Evolutionary conservation across 2,329 filamentous ascomycete species (phyloP).

Genomic region (Epichloe uncinata): DNA sequence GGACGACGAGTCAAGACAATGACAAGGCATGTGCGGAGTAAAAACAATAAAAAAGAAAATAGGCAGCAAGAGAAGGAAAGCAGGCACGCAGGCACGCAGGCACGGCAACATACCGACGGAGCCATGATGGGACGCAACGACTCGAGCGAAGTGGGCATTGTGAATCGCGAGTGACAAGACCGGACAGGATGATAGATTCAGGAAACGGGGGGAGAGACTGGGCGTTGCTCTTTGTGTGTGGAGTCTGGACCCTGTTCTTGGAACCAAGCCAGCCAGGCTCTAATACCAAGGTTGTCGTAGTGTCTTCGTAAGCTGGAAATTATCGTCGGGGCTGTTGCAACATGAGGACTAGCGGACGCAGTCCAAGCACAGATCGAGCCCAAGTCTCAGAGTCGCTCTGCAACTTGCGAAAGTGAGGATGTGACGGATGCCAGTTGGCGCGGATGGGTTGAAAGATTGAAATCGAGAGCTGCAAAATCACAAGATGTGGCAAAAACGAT

Average conservation of each 20-base stretch:
- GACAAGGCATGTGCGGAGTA: not conserved
- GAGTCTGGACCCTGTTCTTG: not conserved
- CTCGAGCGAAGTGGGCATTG: slow-evolving; percentile 45
- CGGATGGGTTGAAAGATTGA: not conserved
- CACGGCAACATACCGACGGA: slow-evolving; percentile 39
- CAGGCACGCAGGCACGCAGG: not conserved
- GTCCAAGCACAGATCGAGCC: too few relatives aligned
- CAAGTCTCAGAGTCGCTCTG: not conserved
- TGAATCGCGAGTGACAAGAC: too few relatives aligned
- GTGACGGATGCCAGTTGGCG: not conserved
- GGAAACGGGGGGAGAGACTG: not conserved
- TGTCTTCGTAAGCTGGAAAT: not conserved
- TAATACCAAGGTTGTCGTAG: not conserved
- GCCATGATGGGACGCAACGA: slow-evolving; percentile 51
- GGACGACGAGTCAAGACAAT: slow-evolving; percentile 5
- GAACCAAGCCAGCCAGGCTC: not conserved
- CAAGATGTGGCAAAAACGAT: not conserved
- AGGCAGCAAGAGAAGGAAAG: slow-evolving; percentile 4
- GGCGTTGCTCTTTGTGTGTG: not conserved
- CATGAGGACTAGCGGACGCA: too few relatives aligned
- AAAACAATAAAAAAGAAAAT: not conserved
- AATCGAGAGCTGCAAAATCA: not conserved
- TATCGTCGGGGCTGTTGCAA: not conserved
- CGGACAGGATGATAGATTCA: too few relatives aligned
- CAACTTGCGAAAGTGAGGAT: not conserved